phyloP scores from a whole-genome alignment of 2,329 filamentous ascomycete species.

The Sphaerulina musiva region DNA sequence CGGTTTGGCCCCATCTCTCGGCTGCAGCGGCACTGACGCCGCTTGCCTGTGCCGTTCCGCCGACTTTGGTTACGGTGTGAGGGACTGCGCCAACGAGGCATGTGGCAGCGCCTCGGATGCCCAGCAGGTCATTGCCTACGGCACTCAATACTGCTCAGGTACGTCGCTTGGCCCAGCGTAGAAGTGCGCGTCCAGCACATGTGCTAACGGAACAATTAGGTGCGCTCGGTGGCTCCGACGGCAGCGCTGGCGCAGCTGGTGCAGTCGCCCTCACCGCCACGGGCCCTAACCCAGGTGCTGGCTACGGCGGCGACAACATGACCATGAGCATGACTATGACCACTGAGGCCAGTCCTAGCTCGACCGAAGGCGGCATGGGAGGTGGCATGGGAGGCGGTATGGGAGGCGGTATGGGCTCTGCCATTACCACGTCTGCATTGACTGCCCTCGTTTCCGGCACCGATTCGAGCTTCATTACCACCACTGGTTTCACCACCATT shows the following conservation, averaged over 20 bases:
- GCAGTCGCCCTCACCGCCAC: constrained; percentile 10
- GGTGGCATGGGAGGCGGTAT: background rate
- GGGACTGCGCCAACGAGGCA: constrained; percentile 36
- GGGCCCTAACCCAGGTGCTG: constrained; percentile 6
- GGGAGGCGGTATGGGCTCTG: constrained; percentile 1
- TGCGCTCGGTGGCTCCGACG: constrained; percentile 11
- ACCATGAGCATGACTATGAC: background rate
- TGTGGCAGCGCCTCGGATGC: constrained; percentile 26
- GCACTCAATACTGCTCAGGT: constrained; percentile 32
- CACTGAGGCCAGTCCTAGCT: background rate
- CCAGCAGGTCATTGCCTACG: constrained; percentile 31
- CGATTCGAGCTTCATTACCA: constrained; percentile 30
- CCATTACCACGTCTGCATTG: constrained; percentile 30
- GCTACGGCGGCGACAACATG: background rate
- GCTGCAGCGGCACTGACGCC: constrained; percentile 30
- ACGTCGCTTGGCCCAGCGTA: constrained; percentile 5
- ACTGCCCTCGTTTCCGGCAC: constrained; percentile 28
- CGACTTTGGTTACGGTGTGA: constrained; percentile 36
- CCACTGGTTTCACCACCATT: constrained; percentile 34
- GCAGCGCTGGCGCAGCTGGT: constrained; percentile 7
- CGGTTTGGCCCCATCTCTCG: constrained; percentile 27
- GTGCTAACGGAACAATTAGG: constrained; percentile 8
- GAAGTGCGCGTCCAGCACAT: background rate
- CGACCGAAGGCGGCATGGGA: background rate
- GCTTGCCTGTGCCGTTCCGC: constrained; percentile 34